phyloP scores from a whole-genome alignment of 2,329 filamentous ascomycete species.

The Scorias spongiosa region DNA sequence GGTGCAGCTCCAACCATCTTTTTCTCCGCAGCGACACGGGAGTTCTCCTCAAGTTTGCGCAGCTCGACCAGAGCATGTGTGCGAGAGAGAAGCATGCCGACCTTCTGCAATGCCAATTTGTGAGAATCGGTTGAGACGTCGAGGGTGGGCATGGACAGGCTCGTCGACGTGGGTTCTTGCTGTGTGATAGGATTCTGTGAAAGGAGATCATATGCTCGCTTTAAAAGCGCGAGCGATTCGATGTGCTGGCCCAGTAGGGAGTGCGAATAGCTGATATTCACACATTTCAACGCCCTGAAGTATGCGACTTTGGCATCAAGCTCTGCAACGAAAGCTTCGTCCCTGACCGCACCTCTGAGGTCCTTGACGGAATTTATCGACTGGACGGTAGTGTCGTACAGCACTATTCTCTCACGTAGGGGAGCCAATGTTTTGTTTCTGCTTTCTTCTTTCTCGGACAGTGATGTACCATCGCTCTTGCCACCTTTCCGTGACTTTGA shows the following conservation, averaged over 20 bases:
- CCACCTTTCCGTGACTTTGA: constrained; percentile 38
- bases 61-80: constrained; percentile 78
- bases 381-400: constrained; percentile 84
- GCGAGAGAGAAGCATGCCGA: constrained; percentile 60
- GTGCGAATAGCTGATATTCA: constrained; percentile 77
- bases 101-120: constrained; percentile 42
- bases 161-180: constrained; percentile 25
- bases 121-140: constrained; percentile 47
- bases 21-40: constrained; percentile 31
- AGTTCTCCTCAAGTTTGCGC: constrained; percentile 43
- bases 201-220: constrained; percentile 52
- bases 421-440: constrained; percentile 62
- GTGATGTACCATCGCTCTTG: constrained; percentile 34
- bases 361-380: constrained; percentile 83
- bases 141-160: constrained; percentile 47
- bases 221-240: constrained; percentile 74
- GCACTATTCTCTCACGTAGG: constrained; percentile 69
- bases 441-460: constrained; percentile 44
- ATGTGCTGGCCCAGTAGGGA: constrained; percentile 53
- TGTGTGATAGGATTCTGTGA: constrained; percentile 33
- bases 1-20: constrained; percentile 36
- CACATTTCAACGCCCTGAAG: constrained; percentile 77
- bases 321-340: constrained; percentile 58
- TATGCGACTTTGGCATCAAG: constrained; percentile 67
- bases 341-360: constrained; percentile 75